Evolutionary conservation across 192 early-diverging fungal genomes (phyloP).

Genomic region (Linnemannia elongata): DNA sequence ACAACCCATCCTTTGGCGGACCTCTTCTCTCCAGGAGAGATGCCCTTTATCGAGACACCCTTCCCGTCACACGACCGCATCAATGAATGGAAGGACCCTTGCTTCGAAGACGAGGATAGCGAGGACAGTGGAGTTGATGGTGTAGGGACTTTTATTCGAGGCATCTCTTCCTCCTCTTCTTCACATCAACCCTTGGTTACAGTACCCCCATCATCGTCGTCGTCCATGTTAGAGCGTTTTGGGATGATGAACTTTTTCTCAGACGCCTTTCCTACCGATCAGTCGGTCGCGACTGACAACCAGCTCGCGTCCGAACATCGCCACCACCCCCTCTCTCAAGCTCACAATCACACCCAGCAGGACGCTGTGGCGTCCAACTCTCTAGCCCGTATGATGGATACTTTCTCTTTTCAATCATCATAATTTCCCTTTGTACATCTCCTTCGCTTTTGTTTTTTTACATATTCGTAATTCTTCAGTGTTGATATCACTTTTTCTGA

Average conservation of each 20-base stretch:
- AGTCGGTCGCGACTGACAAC: not conserved
- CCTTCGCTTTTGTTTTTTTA: too few relatives aligned
- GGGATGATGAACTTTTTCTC: not conserved
- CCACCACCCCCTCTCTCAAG: not conserved
- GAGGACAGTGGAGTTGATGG: not conserved
- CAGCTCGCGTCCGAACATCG: not conserved
- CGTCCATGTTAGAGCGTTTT: not conserved
- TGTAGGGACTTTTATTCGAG: not conserved
- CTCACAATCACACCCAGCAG: not conserved
- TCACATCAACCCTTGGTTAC: too few relatives aligned
- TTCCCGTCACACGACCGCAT: conserved; percentile 12
- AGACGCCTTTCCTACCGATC: not conserved
- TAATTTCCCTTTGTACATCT: too few relatives aligned
- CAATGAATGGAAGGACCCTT: conserved; percentile 20
- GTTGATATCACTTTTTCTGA: too few relatives aligned
- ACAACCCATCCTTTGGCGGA: not conserved
- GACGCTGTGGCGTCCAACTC: not conserved
- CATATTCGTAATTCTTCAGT: too few relatives aligned
- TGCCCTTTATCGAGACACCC: conserved; percentile 13
- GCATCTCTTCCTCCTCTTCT: not conserved
- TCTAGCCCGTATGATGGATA: too few relatives aligned
- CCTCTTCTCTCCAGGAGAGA: conserved; percentile 20
- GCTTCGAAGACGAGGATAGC: conserved; percentile 13
- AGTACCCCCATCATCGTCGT: not conserved
- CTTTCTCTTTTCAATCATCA: too few relatives aligned